These are phyloP conservation scores for Cutaneotrichosporon sp. DNA, from an alignment of 1,284 basidiomycete species.

Conservation along the genomic window DNA sequence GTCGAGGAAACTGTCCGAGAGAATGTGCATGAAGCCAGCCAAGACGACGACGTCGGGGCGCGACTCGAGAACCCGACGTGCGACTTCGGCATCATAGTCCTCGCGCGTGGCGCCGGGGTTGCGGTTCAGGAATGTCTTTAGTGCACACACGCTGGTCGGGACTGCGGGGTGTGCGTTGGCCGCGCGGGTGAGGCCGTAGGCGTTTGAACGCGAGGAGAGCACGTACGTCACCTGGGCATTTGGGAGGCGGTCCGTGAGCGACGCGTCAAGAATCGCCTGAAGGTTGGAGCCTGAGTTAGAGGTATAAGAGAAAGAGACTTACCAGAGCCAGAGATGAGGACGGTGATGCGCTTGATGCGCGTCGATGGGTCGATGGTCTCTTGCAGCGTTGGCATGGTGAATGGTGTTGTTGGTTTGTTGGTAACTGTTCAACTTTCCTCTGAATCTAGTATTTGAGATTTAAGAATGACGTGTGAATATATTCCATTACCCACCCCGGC, in stretches of 20 bases:
- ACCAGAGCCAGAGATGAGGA: constrained; percentile 84
- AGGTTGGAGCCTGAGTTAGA: constrained; percentile 78
- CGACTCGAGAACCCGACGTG: constrained; percentile 63
- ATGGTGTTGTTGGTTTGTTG: not conserved
- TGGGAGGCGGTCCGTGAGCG: constrained; percentile 61
- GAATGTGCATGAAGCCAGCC: constrained; percentile 97
- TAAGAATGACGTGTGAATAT: not conserved
- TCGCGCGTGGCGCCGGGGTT: constrained; percentile 70
- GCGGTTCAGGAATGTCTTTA: constrained; percentile 78
- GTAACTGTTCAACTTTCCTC: not conserved
- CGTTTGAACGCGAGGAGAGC: constrained; percentile 87
- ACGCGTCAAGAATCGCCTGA: constrained; percentile 91
- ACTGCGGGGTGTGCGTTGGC: constrained; percentile 68
- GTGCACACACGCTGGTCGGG: constrained; percentile 76
- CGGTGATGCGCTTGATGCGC: constrained; percentile 56
- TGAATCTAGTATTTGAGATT: not conserved
- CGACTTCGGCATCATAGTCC: constrained; percentile 85
- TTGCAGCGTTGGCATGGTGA: constrained; percentile 31
- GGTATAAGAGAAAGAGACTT: constrained; percentile 25
- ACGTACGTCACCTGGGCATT: constrained; percentile 74
- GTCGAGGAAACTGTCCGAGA: constrained; percentile 59
- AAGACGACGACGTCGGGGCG: constrained; percentile 84
- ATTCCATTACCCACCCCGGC: not conserved
- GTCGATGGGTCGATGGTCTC: constrained; percentile 28
- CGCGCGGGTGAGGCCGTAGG: constrained; percentile 84